These are phyloP conservation scores for Chiua virens DNA, from an alignment of 768 basidiomycete genomes.

Conservation along the genomic window DNA sequence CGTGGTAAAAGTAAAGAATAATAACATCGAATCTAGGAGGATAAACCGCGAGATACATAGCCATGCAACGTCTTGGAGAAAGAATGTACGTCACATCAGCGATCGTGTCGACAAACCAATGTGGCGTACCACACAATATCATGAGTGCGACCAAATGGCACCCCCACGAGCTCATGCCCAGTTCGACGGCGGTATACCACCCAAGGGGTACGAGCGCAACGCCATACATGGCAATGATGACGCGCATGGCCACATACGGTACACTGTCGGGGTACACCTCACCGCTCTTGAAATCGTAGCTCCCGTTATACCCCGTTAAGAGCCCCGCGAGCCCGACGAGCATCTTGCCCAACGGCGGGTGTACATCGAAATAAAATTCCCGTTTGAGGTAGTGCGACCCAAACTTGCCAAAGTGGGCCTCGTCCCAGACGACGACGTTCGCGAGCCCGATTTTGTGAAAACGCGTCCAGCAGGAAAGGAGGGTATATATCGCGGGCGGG, in stretches of 20 bases:
- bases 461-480: conserved; percentile 92
- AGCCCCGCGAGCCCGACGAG: conserved; percentile 92
- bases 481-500: conserved; percentile 82
- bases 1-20: conserved; percentile 98
- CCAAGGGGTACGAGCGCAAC: conserved; percentile 93
- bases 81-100: not conserved
- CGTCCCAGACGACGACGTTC: conserved; percentile 93
- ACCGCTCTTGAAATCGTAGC: conserved; percentile 94
- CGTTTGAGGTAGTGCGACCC: conserved; percentile 97
- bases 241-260: conserved; percentile 92
- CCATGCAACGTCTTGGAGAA: conserved; percentile 86
- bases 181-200: conserved; percentile 95
- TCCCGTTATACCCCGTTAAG: conserved; percentile 87
- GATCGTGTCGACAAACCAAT: conserved; percentile 6
- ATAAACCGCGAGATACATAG: conserved; percentile 96
- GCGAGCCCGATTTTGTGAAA: conserved; percentile 90
- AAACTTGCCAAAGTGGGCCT: conserved; percentile 99
- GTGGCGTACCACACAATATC: conserved; percentile 78
- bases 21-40: conserved; percentile 96
- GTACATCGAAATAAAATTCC: conserved; percentile 99
- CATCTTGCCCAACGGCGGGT: conserved; percentile 99
- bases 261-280: conserved; percentile 78
- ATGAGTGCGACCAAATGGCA: conserved; percentile 92
- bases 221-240: conserved; percentile 92
- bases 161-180: conserved; percentile 88